A percentile compares a stretch with the other conserved stretches of the same genome.
phyloP scores from a whole-genome alignment of 345 rosid species.

The Dimocarpus longan region DNA sequence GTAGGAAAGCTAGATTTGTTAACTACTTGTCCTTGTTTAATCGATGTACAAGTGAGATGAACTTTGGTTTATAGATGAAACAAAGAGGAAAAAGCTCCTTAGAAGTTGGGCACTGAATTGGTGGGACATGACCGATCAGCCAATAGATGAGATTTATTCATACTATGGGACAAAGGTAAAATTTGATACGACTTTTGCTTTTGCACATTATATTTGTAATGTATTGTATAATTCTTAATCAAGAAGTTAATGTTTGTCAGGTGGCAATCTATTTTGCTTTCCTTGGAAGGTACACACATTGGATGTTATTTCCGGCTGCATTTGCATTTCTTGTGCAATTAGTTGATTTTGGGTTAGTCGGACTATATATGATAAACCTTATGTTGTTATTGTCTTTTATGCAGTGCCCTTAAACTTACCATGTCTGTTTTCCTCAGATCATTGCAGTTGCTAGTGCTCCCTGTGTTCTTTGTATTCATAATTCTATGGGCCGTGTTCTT shows the following conservation, averaged over 20 bases:
- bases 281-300: slow-evolving; percentile 84
- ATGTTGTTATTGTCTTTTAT: slow-evolving; percentile 4
- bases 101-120: slow-evolving; percentile 77
- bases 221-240: slow-evolving; percentile 21
- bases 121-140: slow-evolving; percentile 74
- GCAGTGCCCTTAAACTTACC: not conserved
- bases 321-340: slow-evolving; percentile 64
- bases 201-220: not conserved
- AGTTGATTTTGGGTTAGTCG: slow-evolving; percentile 71
- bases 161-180: slow-evolving; percentile 86
- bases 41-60: slow-evolving; percentile 24
- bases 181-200: not conserved
- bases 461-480: slow-evolving; percentile 65
- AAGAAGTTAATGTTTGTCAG: slow-evolving; percentile 39
- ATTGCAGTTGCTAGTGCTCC: slow-evolving; percentile 73
- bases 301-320: slow-evolving; percentile 83
- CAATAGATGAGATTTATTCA: slow-evolving; percentile 80
- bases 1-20: slow-evolving; percentile 39
- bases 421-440: slow-evolving; percentile 44
- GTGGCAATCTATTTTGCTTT: slow-evolving; percentile 88
- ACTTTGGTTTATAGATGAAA: slow-evolving; percentile 56
- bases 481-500: slow-evolving; percentile 85
- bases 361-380: not conserved
- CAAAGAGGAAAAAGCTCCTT: slow-evolving; percentile 70
- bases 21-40: slow-evolving; percentile 13